Base-by-base conservation (phyloP, 257 asterid species). In the Penstemon newberryi region DNA sequence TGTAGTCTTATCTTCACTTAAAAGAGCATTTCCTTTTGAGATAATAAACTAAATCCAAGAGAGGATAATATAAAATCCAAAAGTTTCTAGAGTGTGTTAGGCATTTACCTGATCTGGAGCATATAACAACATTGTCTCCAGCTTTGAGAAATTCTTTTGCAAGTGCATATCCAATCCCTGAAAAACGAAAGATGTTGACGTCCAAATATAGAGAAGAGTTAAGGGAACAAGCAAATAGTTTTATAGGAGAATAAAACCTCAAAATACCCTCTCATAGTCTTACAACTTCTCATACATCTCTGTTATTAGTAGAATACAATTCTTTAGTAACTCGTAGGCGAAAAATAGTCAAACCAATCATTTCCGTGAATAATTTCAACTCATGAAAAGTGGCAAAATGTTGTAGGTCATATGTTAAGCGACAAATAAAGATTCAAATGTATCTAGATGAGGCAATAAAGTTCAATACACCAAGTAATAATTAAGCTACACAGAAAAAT, bases 121-220 rank as follows among this genome's bases (percentile, higher is more conserved):
- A 90, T 76, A 90, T 80, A 53, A 93, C 75, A 69, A 93, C 96
- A 75, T 80, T 90, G 80, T 93, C 99, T 54, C 97, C 97, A 49
- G 88, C 89, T 82, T 88, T 85, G 69, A 90, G 77, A 78, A 90
- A 93, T 72, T 90, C 97, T 74, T 84, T 85, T 25, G 97, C 99
- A 76, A 93, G 86, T 66, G 99, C 97, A 82, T 85, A 90, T 47
- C 97, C 99, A 40, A 90, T 87, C 63, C 99, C 99, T 93, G 89
- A 59, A 83, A 75, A 36, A 46, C 33, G 55, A n/a, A 66, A 49
- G 67, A 40, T 46, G 55, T 56, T 60, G 42, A 72, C 64, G 52
- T 44, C 51, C 58, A 60, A 60, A 56, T 56, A 10, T 55, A 36
- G 41, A 66, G 12, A 62, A 38, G 33, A 65, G 58, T 41, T 15